Base-by-base conservation (phyloP, 2,329 filamentous ascomycete species). In the Conoideocrella luteorostrata region DNA sequence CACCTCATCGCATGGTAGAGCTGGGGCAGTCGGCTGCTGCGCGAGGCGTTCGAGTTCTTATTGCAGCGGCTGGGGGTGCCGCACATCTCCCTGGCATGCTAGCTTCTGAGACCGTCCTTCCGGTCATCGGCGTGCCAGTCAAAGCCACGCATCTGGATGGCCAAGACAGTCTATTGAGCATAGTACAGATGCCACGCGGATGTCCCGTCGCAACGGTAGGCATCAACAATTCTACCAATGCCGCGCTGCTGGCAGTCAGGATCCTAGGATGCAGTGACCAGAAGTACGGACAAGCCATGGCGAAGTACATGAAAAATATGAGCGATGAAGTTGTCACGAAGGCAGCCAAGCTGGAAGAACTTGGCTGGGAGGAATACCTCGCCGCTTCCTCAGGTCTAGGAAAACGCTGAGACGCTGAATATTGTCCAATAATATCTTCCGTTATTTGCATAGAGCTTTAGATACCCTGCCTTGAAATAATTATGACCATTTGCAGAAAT, bases 211-310 rank as follows among this genome's bases (percentile, higher is more conserved):
- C 85, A 5, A 88, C 84, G 0, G 84, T 90, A 4, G 85, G 80
- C 10, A 88, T 89, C 61, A 87, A 88, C 63, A 89, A 89, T 65
- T 84, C 82, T 20, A 84, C 84, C 44, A 90, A 89, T 55, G 86
- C 86, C 1, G 85, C 80, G 0, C 68, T 88, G 15, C 65, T 88
- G n/a, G 84, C 85, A 0, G 74, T 83, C 17, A 70, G 83, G 15
- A 84, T 88, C 26, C 61, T 89, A 4, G 82, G 82, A n/a, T n/a
- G n/a, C n/a, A n/a, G n/a, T n/a, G n/a, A n/a, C n/a, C n/a, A n/a
- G n/a, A n/a, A n/a, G n/a, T n/a, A n/a, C n/a, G n/a, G n/a, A n/a
- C n/a, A n/a, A n/a, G n/a, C n/a, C n/a, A n/a, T n/a, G n/a, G n/a
- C n/a, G n/a, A n/a, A n/a, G n/a, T n/a, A n/a, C n/a, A n/a, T n/a